A percentile compares a stretch with the other conserved stretches of the same genome.
These are phyloP conservation scores for Aaosphaeria pasadenensis DNA, from an alignment of 2,329 filamentous ascomycete genomes.

Conservation along the genomic window DNA sequence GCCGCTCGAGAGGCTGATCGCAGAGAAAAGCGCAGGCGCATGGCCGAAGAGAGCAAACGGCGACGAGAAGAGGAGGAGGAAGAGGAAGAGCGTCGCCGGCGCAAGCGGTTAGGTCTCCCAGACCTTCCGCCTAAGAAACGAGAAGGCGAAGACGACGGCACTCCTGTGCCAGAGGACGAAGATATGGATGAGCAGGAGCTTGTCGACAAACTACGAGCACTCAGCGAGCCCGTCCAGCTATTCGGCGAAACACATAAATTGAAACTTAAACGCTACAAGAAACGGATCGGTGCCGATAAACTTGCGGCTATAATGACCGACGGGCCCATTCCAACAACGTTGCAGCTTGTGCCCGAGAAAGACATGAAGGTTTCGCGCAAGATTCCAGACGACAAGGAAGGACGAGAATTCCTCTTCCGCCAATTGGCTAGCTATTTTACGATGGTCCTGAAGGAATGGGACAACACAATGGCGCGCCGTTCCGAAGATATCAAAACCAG, in stretches of 20 bases:
- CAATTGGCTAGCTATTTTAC: conserved; percentile 95
- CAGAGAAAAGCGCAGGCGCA: conserved; percentile 75
- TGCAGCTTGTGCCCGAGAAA: conserved; percentile 75
- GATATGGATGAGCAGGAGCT: conserved; percentile 73
- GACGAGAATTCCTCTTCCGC: conserved; percentile 70
- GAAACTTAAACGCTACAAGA: conserved; percentile 68
- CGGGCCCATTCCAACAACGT: conserved; percentile 82
- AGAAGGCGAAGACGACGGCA: conserved; percentile 44
- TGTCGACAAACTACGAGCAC: conserved; percentile 61
- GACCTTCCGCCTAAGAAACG: conserved; percentile 59
- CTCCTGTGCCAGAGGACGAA: conserved; percentile 46
- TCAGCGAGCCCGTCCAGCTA: conserved; percentile 70
- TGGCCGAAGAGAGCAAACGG: conserved; percentile 76
- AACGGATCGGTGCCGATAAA: conserved; percentile 49
- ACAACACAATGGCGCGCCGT: conserved; percentile 66
- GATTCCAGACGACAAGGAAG: conserved; percentile 62
- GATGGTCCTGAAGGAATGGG: conserved; percentile 90
- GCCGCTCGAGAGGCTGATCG: conserved; percentile 65
- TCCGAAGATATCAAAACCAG: conserved; percentile 62
- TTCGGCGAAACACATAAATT: conserved; percentile 79
- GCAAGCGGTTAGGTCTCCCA: conserved; percentile 77
- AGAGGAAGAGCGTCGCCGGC: conserved; percentile 67
- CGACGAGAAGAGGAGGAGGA: conserved; percentile 70
- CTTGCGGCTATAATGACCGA: conserved; percentile 54
- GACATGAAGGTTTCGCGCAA: conserved; percentile 76